Percentiles rank a stretch among this genome's conserved stretches.
phyloP scores from a whole-genome alignment of 805 yeast genomes.

The Ogataea allantospora region DNA sequence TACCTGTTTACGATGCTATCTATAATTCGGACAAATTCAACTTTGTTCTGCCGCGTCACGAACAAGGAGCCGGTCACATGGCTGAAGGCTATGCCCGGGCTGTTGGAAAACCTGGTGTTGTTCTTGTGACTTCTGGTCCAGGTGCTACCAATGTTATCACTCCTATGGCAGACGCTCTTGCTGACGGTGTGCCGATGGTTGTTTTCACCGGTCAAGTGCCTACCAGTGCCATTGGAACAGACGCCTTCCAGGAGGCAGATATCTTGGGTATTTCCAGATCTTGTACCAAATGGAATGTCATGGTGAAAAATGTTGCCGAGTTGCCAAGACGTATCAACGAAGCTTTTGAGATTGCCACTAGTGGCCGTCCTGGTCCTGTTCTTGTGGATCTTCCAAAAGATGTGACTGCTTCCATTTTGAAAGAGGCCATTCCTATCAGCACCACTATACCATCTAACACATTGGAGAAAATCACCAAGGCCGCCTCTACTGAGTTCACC shows the following conservation, averaged over 20 bases:
- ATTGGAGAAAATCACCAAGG: conserved; percentile 64
- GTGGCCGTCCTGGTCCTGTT: conserved; percentile 98
- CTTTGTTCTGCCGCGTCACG: conserved; percentile 93
- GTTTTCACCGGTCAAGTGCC: conserved; percentile 98
- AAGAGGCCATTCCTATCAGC: conserved; percentile 79
- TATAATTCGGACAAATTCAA: conserved; percentile 85
- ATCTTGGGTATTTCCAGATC: conserved; percentile 95
- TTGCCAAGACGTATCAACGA: conserved; percentile 94
- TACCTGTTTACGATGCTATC: conserved; percentile 97
- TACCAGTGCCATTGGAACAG: conserved; percentile 94
- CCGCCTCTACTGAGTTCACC: conserved; percentile 72
- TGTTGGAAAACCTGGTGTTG: conserved; percentile 94
- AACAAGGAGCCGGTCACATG: conserved; percentile 99
- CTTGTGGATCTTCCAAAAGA: conserved; percentile 97
- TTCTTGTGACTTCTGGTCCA: conserved; percentile 97
- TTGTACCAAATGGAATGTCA: conserved; percentile 98
- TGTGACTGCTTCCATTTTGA: conserved; percentile 88
- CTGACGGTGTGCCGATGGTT: conserved; percentile 96
- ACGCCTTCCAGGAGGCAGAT: conserved; percentile 99
- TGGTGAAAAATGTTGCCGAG: conserved; percentile 94
- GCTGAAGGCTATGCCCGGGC: conserved; percentile 99
- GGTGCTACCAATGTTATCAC: conserved; percentile 98
- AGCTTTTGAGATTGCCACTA: conserved; percentile 94
- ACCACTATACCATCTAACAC: conserved; percentile 76
- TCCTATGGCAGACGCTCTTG: conserved; percentile 97